Evolutionary conservation across 1,284 basidiomycete species (phyloP), one percentile per base, ranked within the genome.

Genomic region (Moesziomyces globuligerus): DNA sequence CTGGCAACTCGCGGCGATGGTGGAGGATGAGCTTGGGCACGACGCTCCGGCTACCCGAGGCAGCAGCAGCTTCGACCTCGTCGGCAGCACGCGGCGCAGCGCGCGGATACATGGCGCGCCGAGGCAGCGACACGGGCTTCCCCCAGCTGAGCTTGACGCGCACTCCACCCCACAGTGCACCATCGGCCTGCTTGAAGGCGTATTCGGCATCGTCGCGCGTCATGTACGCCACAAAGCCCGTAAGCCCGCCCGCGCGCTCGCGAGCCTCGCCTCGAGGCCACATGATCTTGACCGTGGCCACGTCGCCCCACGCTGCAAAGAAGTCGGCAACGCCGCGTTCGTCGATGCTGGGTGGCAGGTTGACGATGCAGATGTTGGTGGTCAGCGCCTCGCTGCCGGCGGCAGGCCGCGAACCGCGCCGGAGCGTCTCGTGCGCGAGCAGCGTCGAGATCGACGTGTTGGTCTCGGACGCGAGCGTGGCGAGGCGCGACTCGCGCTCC

Each of bases 211-310:
- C 93, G 60, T 87, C 87, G 32, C 95, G 87, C 64, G 89, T 90
- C 93, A 98, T 96, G 83, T 90, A 98, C 0, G 93, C 91, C 4
- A 98, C 94, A 76, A 98, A 98, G 0, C 94, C 95, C 64, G 91
- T 92, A 36, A 97, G 85, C 11, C 91, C 91, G 9, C 87, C 80
- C 61, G 86, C 88, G 84, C 90, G 88, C 59, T 85, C 86, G 52
- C 89, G 86, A 48, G 91, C 86, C 26, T 75, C 73, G 4, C 67
- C 71, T 24, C 71, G 34, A 13, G 75, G 72, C 69, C 73, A 75
- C 74, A 80, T 76, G 59, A 79, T 75, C 56, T 84, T 81, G 42
- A 87, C 85, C 11, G 85, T 85, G 0, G 83, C 86, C 6, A 87
- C 83, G 1, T 85, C 84, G 0, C 87, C 87, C 40, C 82, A 83